Percentiles rank a stretch among this genome's conserved stretches.
phyloP scores from a whole-genome alignment of 2,329 filamentous ascomycete species.

The Xylaria sp. region DNA sequence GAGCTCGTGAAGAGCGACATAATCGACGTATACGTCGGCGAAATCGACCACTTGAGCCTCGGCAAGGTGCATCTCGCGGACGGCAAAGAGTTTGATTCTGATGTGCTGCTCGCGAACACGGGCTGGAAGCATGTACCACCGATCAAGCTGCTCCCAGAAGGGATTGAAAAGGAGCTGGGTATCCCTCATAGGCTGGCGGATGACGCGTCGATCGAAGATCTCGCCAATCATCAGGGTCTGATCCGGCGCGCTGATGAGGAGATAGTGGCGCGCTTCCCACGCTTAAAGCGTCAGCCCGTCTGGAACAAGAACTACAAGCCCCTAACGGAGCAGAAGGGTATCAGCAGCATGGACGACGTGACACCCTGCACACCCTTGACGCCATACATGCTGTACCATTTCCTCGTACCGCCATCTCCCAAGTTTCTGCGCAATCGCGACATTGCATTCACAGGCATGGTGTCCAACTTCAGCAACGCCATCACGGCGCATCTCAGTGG shows the following conservation, averaged over 20 bases:
- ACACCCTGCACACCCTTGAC: conserved; percentile 41
- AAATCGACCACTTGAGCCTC: conserved; percentile 60
- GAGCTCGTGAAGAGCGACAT: conserved; percentile 62
- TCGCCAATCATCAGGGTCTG: conserved; percentile 53
- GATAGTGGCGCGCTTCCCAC: conserved; percentile 62
- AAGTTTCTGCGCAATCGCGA: conserved; percentile 52
- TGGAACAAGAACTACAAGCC: conserved; percentile 53
- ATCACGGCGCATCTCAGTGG: conserved; percentile 58
- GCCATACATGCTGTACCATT: conserved; percentile 57
- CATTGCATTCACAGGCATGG: conserved; percentile 60
- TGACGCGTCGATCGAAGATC: conserved; percentile 42
- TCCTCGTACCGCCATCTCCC: conserved; percentile 55
- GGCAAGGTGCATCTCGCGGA: conserved; percentile 58
- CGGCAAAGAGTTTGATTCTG: conserved; percentile 53
- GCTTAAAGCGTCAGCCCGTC: conserved; percentile 57
- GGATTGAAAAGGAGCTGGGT: conserved; percentile 57
- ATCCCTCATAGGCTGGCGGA: conserved; percentile 52
- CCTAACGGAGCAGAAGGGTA: conserved; percentile 56
- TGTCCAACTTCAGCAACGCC: conserved; percentile 57
- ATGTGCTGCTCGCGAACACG: conserved; percentile 65
- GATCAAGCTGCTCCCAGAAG: conserved; percentile 57
- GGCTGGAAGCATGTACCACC: conserved; percentile 62
- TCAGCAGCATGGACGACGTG: conserved; percentile 43
- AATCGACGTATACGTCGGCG: conserved; percentile 65
- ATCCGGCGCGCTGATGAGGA: conserved; percentile 57